Conservation (phyloP, 371 early-diverging fungal genomes). For the Syncephalastrum contaminatum region DNA sequence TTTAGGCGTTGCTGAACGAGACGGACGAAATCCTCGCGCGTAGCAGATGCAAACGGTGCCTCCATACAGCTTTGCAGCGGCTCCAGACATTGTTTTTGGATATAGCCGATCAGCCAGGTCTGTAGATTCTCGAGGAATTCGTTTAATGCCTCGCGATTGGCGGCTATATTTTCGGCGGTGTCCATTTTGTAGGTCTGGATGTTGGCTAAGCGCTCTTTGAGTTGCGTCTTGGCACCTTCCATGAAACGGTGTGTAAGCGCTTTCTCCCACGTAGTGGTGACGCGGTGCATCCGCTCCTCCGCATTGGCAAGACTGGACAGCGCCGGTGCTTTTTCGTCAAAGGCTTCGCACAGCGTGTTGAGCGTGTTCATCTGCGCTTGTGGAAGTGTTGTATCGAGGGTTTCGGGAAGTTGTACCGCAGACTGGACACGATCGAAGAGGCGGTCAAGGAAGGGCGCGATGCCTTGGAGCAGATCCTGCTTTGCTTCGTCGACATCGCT, state of each 20-base stretch:
- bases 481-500: slow-evolving; percentile 25
- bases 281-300: no score
- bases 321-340: no score
- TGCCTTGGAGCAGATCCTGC: slow-evolving; percentile 17
- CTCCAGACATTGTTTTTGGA: slow-evolving; percentile 8
- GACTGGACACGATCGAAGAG: slow-evolving; percentile 16
- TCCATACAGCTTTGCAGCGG: slow-evolving; percentile 8
- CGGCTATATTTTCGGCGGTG: slow-evolving; percentile 12
- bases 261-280: no score
- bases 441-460: slow-evolving; percentile 18
- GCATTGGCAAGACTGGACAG: no score
- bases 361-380: no score
- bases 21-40: neutral
- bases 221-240: no score
- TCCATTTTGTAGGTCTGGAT: slow-evolving; percentile 3
- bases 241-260: no score
- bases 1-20: slow-evolving; percentile 15
- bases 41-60: neutral
- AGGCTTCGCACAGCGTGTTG: no score
- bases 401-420: no score
- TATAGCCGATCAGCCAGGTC: slow-evolving; percentile 30
- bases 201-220: no score
- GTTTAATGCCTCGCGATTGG: slow-evolving; percentile 9
- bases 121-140: slow-evolving; percentile 39
- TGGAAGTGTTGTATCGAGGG: neutral